Conservation (phyloP, 108 stramenopile species). For the Cyclotella baltica region DNA sequence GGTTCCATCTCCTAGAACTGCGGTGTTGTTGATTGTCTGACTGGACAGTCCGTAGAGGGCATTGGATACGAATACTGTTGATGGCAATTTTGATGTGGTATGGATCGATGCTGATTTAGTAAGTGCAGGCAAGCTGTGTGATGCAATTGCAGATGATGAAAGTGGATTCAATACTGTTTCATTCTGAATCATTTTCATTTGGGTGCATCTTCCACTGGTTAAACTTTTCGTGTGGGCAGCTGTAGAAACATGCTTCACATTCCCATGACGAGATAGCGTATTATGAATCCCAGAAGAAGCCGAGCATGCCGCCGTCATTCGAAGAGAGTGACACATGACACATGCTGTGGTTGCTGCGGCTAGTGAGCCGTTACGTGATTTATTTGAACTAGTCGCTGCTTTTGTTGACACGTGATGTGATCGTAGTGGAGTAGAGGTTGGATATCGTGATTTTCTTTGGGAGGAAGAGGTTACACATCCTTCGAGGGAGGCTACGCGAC, state of each 20-base stretch:
- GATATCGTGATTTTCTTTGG: constrained; percentile 3
- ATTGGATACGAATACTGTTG: constrained; percentile 13
- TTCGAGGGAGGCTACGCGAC: constrained; percentile 26
- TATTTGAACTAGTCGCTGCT: not conserved
- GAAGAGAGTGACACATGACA: constrained; percentile 30
- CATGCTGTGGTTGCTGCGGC: constrained; percentile 26
- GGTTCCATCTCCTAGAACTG: not conserved
- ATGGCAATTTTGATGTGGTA: not conserved
- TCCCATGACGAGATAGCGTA: constrained; percentile 5
- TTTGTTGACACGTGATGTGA: constrained; percentile 18
- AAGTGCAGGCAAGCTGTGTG: not conserved
- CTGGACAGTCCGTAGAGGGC: constrained; percentile 1
- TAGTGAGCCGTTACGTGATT: constrained; percentile 6
- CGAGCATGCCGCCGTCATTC: constrained; percentile 28
- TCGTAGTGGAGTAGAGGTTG: constrained; percentile 16
- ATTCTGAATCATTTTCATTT: not conserved
- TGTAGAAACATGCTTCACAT: constrained; percentile 8
- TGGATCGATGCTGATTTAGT: constrained; percentile 7
- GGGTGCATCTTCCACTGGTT: not conserved
- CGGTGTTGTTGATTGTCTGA: constrained; percentile 3
- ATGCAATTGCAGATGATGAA: not conserved
- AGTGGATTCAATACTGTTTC: not conserved
- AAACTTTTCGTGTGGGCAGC: not conserved
- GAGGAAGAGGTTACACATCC: constrained; percentile 3
- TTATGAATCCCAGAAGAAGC: constrained; percentile 16